Conservation (phyloP, 169 alveolate species). For the Eimeria brunetti region DNA sequence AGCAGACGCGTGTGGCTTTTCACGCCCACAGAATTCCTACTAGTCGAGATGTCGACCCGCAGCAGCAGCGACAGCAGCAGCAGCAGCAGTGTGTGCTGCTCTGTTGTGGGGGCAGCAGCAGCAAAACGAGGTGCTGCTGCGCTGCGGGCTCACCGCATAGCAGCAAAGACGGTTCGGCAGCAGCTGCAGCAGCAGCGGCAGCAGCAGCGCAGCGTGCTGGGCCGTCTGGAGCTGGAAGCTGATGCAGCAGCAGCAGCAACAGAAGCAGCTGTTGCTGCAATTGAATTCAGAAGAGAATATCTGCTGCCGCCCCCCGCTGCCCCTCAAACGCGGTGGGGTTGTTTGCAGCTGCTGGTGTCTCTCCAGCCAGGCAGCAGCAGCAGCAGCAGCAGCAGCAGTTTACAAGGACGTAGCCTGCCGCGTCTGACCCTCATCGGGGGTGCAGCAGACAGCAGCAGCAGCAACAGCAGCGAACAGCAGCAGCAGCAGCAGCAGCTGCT, state of each 20-base stretch:
- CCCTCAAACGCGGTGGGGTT: constrained; percentile 33
- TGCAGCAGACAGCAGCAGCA: constrained; percentile 16
- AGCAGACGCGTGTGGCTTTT: constrained; percentile 57
- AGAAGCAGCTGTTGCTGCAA: constrained; percentile 55
- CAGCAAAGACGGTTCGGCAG: constrained; percentile 51
- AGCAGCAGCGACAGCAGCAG: constrained; percentile 49
- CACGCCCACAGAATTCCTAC: constrained; percentile 39
- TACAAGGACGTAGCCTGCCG: constrained; percentile 1
- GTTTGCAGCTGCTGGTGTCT: constrained; percentile 19
- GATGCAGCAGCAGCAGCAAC: constrained; percentile 62
- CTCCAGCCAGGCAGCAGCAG: constrained; percentile 12
- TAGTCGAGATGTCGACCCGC: constrained; percentile 19
- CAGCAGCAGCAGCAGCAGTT: constrained; percentile 16
- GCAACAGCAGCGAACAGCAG: not conserved
- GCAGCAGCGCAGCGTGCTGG: constrained; percentile 44
- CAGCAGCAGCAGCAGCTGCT: constrained; percentile 61
- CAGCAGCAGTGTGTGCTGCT: constrained; percentile 43
- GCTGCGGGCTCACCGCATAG: constrained; percentile 27
- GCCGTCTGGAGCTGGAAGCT: constrained; percentile 41
- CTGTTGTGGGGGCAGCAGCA: constrained; percentile 52
- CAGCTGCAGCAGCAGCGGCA: constrained; percentile 35
- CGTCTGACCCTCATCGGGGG: constrained; percentile 19
- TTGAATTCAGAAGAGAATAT: not conserved
- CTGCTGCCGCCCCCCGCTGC: constrained; percentile 2
- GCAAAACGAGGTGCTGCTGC: constrained; percentile 65